Evolutionary conservation across 768 basidiomycete species (phyloP), one percentile per base, ranked within the genome.

Genomic region (Serendipita indica): DNA sequence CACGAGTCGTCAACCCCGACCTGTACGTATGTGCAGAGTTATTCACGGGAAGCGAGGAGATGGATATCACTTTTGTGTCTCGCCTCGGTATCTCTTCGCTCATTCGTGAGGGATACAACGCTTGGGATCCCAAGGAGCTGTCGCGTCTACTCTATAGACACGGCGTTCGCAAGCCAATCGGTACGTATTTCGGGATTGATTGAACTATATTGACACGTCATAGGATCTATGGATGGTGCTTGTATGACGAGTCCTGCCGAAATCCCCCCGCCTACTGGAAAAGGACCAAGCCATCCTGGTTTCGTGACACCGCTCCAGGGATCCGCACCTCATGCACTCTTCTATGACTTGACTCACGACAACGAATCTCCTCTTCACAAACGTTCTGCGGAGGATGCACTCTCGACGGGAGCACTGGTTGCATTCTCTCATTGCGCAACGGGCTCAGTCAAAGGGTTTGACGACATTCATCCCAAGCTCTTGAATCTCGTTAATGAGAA

Each of bases 11-110:
- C 57, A 90, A 90, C 63, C 93, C 92, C 1, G 78, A 98, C 65
- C 75, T 99, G n/a, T 98, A 98, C 66, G 81, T 99, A 33, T 91
- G 89, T 65, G 96, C 96, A 2, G 96, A 99, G 70, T 77, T 99
- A 39, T 99, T 98, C 68, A 97, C 96, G 0, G 96, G 96, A 3
- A 89, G 77, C 64, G 89, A 96, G 71, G 88, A 92, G 60, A 94
- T 82, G 82, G 96, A 99, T 66, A 72, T 86, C 16, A 68, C 88
- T 28, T 98, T 97, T 67, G 94, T 98, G 33, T 84, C 87, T 65
- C 80, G 88, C 60, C 73, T 98, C 57, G 96, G 96, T 0, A 79
- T 99, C 70, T 98, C 97, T 69, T 90, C 86, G 68, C 72, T 98
- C 67, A 83, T 99, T 62, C 76, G 96, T 63, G 96, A 99, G 73